phyloP scores from a whole-genome alignment of 768 basidiomycete genomes.

The Crucibulum laeve region DNA sequence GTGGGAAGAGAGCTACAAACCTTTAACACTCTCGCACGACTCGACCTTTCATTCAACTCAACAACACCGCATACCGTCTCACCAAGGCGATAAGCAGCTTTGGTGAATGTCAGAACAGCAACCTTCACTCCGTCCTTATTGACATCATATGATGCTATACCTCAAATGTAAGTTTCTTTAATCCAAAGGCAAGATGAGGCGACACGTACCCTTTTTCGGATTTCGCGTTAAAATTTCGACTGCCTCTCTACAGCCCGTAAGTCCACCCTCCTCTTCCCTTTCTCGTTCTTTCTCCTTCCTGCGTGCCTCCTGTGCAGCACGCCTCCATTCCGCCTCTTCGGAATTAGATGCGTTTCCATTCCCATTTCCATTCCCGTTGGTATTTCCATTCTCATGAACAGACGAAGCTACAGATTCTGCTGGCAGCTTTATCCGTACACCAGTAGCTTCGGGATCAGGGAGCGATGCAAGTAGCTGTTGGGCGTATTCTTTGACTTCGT shows the following conservation, averaged over 20 bases:
- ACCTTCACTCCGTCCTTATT: conserved; percentile 89
- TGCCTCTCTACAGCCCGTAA: conserved; percentile 71
- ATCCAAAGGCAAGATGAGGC: not conserved
- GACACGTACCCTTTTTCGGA: conserved; percentile 73
- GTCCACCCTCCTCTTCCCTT: conserved; percentile 36
- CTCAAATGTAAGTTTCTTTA: conserved; percentile 1
- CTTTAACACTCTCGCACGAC: conserved; percentile 76
- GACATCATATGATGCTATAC: conserved; percentile 87
- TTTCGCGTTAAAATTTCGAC: conserved; percentile 90
- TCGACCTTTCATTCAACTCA: conserved; percentile 72
- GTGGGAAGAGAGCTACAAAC: conserved; percentile 34
- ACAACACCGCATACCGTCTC: conserved; percentile 91
- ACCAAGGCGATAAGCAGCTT: conserved; percentile 86
- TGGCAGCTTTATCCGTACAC: not conserved
- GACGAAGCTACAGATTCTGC: not conserved
- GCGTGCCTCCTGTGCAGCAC: conserved; percentile 23
- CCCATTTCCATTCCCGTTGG: conserved; percentile 2
- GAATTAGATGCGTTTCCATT: no score
- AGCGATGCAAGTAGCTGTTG: conserved; percentile 44
- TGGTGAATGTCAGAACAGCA: conserved; percentile 88
- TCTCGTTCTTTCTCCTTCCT: conserved; percentile 29
- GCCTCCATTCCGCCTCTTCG: conserved; percentile 15
- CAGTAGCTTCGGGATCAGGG: conserved; percentile 20
- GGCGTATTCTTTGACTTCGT: conserved; percentile 52
- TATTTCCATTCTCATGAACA: conserved; percentile 1